phyloP scores from a whole-genome alignment of 257 asterid genomes.

The Penstemon newberryi region DNA sequence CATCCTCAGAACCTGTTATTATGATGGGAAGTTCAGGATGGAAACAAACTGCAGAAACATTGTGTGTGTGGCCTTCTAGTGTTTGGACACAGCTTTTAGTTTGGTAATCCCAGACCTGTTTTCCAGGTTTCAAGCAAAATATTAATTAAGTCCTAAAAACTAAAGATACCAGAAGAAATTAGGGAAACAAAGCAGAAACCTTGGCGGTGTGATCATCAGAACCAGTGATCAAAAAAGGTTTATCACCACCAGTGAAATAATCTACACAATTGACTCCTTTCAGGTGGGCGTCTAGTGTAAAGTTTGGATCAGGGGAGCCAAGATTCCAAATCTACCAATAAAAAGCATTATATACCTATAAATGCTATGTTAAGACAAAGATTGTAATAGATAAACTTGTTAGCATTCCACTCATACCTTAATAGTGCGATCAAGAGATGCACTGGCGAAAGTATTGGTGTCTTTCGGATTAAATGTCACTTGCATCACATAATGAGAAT shows the following conservation, averaged over 20 bases:
- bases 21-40: constrained; percentile 99
- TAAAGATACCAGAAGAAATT: constrained; percentile 25
- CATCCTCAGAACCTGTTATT: constrained; percentile 99
- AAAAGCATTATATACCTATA: constrained; percentile 26
- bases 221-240: constrained; percentile 90
- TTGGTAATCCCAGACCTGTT: constrained; percentile 99
- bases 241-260: constrained; percentile 98
- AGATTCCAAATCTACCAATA: constrained; percentile 89
- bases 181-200: constrained; percentile 48
- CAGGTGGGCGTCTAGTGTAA: constrained; percentile 92
- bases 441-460: constrained; percentile 98
- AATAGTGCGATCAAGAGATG: constrained; percentile 96
- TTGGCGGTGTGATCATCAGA: constrained; percentile 99
- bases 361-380: constrained; percentile 8
- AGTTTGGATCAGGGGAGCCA: constrained; percentile 98
- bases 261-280: constrained; percentile 99
- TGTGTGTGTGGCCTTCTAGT: constrained; percentile 97
- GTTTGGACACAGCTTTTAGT: constrained; percentile 97
- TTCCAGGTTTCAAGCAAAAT: constrained; percentile 19
- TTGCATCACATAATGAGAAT: constrained; percentile 99
- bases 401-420: constrained; percentile 50
- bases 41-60: constrained; percentile 97
- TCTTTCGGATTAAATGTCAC: constrained; percentile 98
- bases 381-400: background rate
- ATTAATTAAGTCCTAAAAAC: constrained; percentile 16